phyloP scores from a whole-genome alignment of 192 early-diverging fungal genomes.

The Rhizophagus sp. region DNA sequence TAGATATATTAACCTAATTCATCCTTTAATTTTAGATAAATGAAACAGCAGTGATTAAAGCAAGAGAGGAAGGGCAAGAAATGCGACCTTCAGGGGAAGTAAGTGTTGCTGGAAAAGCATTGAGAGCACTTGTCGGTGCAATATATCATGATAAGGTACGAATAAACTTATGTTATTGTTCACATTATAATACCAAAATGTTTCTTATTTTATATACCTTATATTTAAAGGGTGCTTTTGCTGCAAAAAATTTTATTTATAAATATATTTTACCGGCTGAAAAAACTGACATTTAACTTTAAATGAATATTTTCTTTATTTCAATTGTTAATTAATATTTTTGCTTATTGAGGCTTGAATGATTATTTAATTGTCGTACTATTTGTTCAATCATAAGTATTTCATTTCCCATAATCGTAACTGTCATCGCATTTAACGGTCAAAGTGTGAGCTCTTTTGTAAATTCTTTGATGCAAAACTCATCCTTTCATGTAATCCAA shows the following conservation, averaged over 20 bases:
- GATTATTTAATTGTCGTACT: no score
- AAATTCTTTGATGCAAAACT: not conserved
- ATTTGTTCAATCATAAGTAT: not conserved
- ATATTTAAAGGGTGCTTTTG: slow-evolving; percentile 12
- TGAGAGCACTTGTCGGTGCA: slow-evolving; percentile 15
- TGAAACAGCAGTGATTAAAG: not conserved
- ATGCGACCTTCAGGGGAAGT: not conserved
- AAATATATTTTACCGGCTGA: slow-evolving; percentile 18
- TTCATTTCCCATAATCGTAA: not conserved
- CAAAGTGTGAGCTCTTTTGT: not conserved
- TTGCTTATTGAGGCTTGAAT: no score
- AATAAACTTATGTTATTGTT: not conserved
- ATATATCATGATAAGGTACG: slow-evolving; percentile 27
- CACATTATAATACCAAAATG: not conserved
- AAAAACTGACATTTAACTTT: not conserved
- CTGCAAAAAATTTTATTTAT: slow-evolving; percentile 27
- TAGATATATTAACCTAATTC: not conserved
- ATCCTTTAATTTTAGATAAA: slow-evolving; percentile 5
- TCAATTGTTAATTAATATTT: no score
- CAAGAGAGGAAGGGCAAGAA: not conserved
- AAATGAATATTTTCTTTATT: no score
- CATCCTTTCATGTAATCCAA: no score
- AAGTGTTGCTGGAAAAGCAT: slow-evolving; percentile 3
- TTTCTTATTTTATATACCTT: not conserved
- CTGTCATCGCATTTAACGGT: no score